Evolutionary conservation across 768 basidiomycete species (phyloP), one percentile per base, ranked within the genome.

Genomic region (Termitomyces sp.): DNA sequence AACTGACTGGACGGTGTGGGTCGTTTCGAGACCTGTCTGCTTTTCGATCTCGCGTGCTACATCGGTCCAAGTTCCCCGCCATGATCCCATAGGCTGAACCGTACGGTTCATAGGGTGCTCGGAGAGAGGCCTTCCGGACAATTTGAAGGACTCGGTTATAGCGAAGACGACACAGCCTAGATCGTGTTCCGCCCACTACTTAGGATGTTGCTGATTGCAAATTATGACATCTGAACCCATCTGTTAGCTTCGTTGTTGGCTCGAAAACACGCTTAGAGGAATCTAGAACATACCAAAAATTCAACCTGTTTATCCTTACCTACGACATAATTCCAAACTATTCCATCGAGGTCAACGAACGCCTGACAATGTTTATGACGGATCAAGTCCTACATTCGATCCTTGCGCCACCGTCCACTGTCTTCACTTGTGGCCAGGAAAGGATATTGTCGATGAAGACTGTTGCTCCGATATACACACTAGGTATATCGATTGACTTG

Each of bases 391-490:
- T 39, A 57, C 59, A 60, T 46, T 57, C 59, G 2, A 60, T 56
- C 35, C 22, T 41, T 29, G 35, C 27, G 3, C 56, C 49, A 33
- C 44, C 53, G 25, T 54, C 40, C 7, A 57, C 32, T 25, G 22
- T 36, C 22, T 54, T 54, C 23, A 60, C 56, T 33, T 54, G 36
- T 13, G 56, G 59, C 56, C 59, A 60, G 33, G 52, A 42, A 31
- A 54, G 49, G 18, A 57, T 53, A n/a, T 60, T 60, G 25, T 60
- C 59, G 16, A 54, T 43, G 39, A 60, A 60, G 2, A 53, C 56
- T 22, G 49, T 33, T 9, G 59, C 57, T 16, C 56, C 56, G 27
- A 60, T 25, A 41, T 54, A 60, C 22, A 60, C 59, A 10, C 39
- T 49, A 15, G 56, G 56, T 25, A 60, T 16, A 3, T 56, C 56